Evolutionary conservation across 805 yeast genomes (phyloP).

Genomic region (Phaffomyces thermotolerans): DNA sequence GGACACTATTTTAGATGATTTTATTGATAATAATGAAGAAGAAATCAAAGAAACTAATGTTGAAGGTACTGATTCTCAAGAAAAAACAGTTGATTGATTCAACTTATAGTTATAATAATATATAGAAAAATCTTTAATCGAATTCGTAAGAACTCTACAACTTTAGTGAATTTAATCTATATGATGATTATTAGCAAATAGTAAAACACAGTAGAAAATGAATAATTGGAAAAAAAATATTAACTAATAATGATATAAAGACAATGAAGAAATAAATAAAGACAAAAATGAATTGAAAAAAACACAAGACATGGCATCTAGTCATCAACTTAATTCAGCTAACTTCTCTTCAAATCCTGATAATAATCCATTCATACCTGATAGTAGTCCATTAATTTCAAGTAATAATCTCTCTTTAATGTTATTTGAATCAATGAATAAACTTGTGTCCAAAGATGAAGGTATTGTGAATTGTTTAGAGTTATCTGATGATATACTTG

Average conservation of each 20-base stretch:
- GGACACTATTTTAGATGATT: background rate
- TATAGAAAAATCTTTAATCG: background rate
- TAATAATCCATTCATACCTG: conserved; percentile 19
- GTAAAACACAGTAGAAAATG: too few relatives aligned
- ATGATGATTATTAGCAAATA: too few relatives aligned
- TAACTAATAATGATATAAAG: background rate
- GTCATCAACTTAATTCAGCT: background rate
- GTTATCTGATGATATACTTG: background rate
- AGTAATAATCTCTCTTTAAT: conserved; percentile 20
- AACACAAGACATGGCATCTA: too few relatives aligned
- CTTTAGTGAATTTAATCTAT: too few relatives aligned
- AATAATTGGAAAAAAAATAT: too few relatives aligned
- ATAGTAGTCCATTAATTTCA: conserved; percentile 19
- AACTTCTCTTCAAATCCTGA: conserved; percentile 27
- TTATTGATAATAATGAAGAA: background rate
- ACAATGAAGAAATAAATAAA: background rate
- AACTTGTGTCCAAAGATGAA: conserved; percentile 13
- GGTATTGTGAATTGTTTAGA: conserved; percentile 1
- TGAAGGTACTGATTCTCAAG: background rate
- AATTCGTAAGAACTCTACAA: too few relatives aligned
- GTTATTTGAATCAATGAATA: conserved; percentile 20
- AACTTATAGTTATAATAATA: background rate
- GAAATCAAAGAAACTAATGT: background rate
- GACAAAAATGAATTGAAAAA: background rate
- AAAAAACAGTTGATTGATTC: background rate